phyloP scores from a whole-genome alignment of 768 basidiomycete genomes.

The Agrocybe pediades region DNA sequence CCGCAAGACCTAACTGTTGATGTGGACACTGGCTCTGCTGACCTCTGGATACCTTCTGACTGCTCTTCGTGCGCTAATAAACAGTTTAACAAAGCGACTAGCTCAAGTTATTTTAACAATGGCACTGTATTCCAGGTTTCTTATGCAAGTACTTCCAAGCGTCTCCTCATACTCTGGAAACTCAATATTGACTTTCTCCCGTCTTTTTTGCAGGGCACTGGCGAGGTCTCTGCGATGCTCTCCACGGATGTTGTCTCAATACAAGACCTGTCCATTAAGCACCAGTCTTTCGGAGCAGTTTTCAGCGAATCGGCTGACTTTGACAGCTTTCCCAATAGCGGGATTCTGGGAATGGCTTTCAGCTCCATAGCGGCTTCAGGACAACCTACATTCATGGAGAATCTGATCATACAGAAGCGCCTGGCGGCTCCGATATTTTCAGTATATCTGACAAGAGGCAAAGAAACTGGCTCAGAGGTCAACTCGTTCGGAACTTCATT shows the following conservation, averaged over 20 bases:
- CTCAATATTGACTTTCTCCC: neutral
- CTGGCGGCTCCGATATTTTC: slow-evolving; percentile 54
- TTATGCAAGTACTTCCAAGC: slow-evolving; percentile 40
- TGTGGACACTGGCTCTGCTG: slow-evolving; percentile 70
- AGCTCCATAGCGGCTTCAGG: slow-evolving; percentile 48
- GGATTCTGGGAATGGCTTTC: slow-evolving; percentile 66
- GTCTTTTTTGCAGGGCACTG: slow-evolving; percentile 45
- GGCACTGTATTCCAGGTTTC: slow-evolving; percentile 34
- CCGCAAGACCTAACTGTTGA: slow-evolving; percentile 54
- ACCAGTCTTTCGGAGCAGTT: slow-evolving; percentile 62
- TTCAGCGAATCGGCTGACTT: slow-evolving; percentile 49
- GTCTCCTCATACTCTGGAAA: neutral
- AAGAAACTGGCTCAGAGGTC: slow-evolving; percentile 49
- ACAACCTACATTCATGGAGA: slow-evolving; percentile 65
- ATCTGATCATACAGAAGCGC: slow-evolving; percentile 43
- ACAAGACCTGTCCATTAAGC: slow-evolving; percentile 41
- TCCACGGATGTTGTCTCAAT: slow-evolving; percentile 53
- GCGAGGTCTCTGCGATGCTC: slow-evolving; percentile 50
- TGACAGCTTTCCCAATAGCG: slow-evolving; percentile 50
- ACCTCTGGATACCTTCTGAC: slow-evolving; percentile 55
- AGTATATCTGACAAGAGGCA: slow-evolving; percentile 48
- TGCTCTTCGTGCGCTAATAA: slow-evolving; percentile 39
- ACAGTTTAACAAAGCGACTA: slow-evolving; percentile 39
- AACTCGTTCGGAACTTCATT: neutral
- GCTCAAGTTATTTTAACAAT: slow-evolving; percentile 41